These are phyloP conservation scores for Mycena olivaceomarginata DNA, from an alignment of 768 basidiomycete species.

Conservation along the genomic window DNA sequence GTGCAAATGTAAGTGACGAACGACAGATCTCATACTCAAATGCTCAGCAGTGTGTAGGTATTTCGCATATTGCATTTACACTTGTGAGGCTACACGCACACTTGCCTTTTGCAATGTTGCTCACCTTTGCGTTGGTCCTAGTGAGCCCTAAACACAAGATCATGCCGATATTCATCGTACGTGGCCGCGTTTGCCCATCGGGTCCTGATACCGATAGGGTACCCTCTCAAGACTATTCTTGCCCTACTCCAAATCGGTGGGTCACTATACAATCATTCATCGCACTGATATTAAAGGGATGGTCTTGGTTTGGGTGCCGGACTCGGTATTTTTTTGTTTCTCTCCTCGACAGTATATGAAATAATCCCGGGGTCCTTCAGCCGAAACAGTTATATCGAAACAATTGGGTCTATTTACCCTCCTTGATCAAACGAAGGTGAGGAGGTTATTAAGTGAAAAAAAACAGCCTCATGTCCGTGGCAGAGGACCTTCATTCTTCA, in stretches of 20 bases:
- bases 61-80: constrained; percentile 45
- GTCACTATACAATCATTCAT: constrained; percentile 14
- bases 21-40: not conserved
- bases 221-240: not conserved
- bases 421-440: constrained; percentile 1
- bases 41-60: constrained; percentile 36
- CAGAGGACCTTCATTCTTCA: constrained; percentile 42
- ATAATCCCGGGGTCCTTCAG: not conserved
- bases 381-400: not conserved
- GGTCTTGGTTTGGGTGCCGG: not conserved
- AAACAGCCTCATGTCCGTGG: not conserved
- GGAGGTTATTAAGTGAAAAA: not conserved
- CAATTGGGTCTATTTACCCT: not conserved
- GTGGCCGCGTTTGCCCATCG: not conserved
- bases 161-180: constrained; percentile 44
- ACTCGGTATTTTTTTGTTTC: not conserved
- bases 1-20: constrained; percentile 43
- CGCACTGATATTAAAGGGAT: not conserved
- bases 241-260: constrained; percentile 15
- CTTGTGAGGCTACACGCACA: constrained; percentile 23
- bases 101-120: not conserved
- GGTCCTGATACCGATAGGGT: not conserved
- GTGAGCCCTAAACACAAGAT: constrained; percentile 44
- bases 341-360: not conserved
- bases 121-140: constrained; percentile 2